Evolutionary conservation across 2,329 filamentous ascomycete species (phyloP), one percentile per base, ranked within the genome.

Genomic region (Aspergillus sp.): DNA sequence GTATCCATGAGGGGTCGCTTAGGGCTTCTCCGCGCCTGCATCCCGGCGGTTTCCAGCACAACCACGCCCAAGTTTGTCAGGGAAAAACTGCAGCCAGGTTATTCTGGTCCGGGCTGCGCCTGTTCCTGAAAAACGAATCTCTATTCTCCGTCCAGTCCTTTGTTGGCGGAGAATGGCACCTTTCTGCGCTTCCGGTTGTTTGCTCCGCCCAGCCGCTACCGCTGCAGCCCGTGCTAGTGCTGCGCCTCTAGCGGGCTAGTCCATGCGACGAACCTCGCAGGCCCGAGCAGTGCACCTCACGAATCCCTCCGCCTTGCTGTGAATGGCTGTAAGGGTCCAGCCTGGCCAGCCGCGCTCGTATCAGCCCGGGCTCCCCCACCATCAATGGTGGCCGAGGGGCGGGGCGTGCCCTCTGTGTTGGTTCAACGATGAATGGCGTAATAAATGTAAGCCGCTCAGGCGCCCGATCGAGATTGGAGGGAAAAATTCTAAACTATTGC

Each of bases 201-300:
- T 36, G 34, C 34, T 36, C 4, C 26, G 26, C 26, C 26, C 26
- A 30, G 26, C 26, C 26, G 8, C 26, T 30, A 30, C 26, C 9
- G 9, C 26, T 30, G 26, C 26, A 30, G 26, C 26, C 26, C 3
- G 26, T 3, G 2, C 26, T 30, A 30, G 26, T 9, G 3, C 8
- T 9, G 26, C 26, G 9, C 9, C 26, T 30, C 26, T 9, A 11
- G 26, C 26, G 26, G 26, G 9, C 26, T 30, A 30, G 26, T 30
- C 9, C 9, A n/a, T 36, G 34, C 34, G 12, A 15, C 12, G 34
- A n/a, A 13, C 34, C 34, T 15, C 15, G 34, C 15, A 3, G 34
- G 4, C 15, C 12, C 0, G 3, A n/a, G 34, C 5, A 36, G 0
- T n/a, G 34, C 34, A 36, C 1, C 7, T 5, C 0, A n/a, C 1